Percentiles rank a stretch among this genome's conserved stretches.
phyloP scores from a whole-genome alignment of 140 eudicot genomes.

The Bidens hawaiensis region DNA sequence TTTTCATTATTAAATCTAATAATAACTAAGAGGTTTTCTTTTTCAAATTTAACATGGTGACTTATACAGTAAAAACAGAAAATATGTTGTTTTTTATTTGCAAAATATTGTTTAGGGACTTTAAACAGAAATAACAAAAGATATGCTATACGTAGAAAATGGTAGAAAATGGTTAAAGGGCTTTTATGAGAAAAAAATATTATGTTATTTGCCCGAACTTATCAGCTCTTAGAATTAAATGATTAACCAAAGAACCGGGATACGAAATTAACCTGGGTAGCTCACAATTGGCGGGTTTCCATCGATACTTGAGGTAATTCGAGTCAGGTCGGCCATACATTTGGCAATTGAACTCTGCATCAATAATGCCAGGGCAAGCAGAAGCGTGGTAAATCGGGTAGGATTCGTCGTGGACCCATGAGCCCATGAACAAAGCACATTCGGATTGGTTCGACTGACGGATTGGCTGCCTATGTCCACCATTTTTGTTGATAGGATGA shows the following conservation, averaged over 20 bases:
- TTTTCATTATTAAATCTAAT: too few relatives aligned
- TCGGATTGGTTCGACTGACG: constrained; percentile 39
- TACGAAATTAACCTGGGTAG: constrained; percentile 55
- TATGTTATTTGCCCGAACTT: too few relatives aligned
- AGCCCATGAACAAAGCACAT: constrained; percentile 67
- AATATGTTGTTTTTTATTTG: too few relatives aligned
- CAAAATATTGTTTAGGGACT: too few relatives aligned
- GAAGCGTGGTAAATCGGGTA: constrained; percentile 65
- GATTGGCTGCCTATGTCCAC: constrained; percentile 31
- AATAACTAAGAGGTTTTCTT: too few relatives aligned
- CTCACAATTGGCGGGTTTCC: constrained; percentile 84
- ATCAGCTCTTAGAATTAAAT: background rate
- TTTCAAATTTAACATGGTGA: too few relatives aligned
- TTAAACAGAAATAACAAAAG: too few relatives aligned
- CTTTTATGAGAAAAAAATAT: too few relatives aligned
- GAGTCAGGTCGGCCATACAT: constrained; percentile 89
- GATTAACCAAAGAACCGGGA: background rate
- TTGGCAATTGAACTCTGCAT: constrained; percentile 82
- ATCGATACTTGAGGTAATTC: constrained; percentile 74
- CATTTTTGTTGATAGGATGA: constrained; percentile 22
- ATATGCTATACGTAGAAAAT: too few relatives aligned
- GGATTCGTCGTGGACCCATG: constrained; percentile 71
- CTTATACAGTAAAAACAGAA: too few relatives aligned
- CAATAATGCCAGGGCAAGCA: constrained; percentile 59
- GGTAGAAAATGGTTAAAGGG: too few relatives aligned